Percentiles rank a stretch among this genome's conserved stretches.
Conservation (phyloP, 352 stramenopile genomes). For the Halophytophthora batemanensis region DNA sequence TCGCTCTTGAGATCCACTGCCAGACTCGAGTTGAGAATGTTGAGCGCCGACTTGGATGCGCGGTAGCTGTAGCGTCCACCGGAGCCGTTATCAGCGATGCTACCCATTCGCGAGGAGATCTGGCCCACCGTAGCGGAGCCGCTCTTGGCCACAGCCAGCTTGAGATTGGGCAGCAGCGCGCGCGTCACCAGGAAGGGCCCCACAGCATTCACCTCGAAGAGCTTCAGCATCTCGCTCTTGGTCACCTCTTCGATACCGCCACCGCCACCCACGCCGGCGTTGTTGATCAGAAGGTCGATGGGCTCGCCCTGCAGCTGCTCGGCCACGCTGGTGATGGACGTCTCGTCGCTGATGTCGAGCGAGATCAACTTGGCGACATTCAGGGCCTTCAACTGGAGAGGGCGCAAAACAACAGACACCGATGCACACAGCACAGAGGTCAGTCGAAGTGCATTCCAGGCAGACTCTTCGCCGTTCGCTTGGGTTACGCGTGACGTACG, state of each 20-base stretch:
- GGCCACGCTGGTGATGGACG: slow-evolving; percentile 35
- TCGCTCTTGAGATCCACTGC: slow-evolving; percentile 43
- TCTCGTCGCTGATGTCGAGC: slow-evolving; percentile 28
- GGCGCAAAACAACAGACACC: slow-evolving; percentile 3
- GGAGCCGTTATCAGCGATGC: slow-evolving; percentile 34
- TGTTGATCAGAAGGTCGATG: slow-evolving; percentile 67
- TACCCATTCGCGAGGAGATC: slow-evolving; percentile 46
- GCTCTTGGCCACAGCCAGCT: slow-evolving; percentile 24
- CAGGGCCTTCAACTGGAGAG: slow-evolving; percentile 23
- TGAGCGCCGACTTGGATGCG: slow-evolving; percentile 68
- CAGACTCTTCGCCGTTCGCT: too few species aligned
- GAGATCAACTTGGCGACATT: slow-evolving; percentile 23
- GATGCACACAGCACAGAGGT: not conserved
- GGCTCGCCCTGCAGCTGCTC: slow-evolving; percentile 36
- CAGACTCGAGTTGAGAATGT: slow-evolving; percentile 59
- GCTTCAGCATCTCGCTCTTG: slow-evolving; percentile 45
- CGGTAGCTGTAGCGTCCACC: slow-evolving; percentile 57
- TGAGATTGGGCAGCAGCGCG: slow-evolving; percentile 44
- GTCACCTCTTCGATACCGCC: slow-evolving; percentile 33
- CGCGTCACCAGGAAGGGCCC: slow-evolving; percentile 56
- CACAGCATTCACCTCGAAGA: slow-evolving; percentile 63
- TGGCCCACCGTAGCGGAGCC: slow-evolving; percentile 40
- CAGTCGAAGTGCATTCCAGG: not conserved
- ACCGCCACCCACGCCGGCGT: slow-evolving; percentile 43
- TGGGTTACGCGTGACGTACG: slow-evolving; percentile 8